Evolutionary conservation across 2,329 filamentous ascomycete species (phyloP), one percentile per base, ranked within the genome.

Genomic region (Aspergillus udagawae): DNA sequence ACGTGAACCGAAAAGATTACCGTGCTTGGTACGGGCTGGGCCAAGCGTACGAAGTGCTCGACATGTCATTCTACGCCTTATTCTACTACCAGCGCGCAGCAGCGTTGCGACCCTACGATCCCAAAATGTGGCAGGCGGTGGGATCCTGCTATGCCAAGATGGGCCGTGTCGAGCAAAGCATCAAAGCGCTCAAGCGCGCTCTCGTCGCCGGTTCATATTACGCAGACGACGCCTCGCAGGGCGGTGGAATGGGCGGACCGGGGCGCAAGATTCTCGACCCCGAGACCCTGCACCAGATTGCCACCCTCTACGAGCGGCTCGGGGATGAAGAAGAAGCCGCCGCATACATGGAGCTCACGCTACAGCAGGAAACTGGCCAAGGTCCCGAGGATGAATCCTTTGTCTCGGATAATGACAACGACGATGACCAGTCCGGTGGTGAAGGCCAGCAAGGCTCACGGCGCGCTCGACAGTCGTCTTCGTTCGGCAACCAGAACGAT

Each of bases 51-150:
- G 94, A 99, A 73, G 90, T 99, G 65, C 83, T 99, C 8, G 94
- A 99, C 75, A 97, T 97, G 91, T 91, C 96, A 70, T 92, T 92
- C 47, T 99, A 99, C 72, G 92, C 93, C 1, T 78, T 99, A 0
- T 97, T 94, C 83, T 99, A 99, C 76, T 97, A 96, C 78, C 95
- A 97, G 70, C 91, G 94, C 56, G 94, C 94, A 0, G 93, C 93
- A 0, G 91, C 92, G 0, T 80, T 99, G 1, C 86, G 92, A n/a
- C 92, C 93, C 0, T 97, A 93, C 82, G 94, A 99, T 66, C 91
- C 92, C 0, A 97, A 97, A 75, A 96, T 99, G 90, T 99, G 94
- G 94, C 89, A 94, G 79, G 94, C 94, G 0, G 92, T 99, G 4
- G 94, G 91, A 9, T 90, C 90, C 35, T 97, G 93, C 71, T 87